These are phyloP conservation scores for Diaporthe velutina DNA, from an alignment of 2,329 filamentous ascomycete genomes.

Conservation along the genomic window DNA sequence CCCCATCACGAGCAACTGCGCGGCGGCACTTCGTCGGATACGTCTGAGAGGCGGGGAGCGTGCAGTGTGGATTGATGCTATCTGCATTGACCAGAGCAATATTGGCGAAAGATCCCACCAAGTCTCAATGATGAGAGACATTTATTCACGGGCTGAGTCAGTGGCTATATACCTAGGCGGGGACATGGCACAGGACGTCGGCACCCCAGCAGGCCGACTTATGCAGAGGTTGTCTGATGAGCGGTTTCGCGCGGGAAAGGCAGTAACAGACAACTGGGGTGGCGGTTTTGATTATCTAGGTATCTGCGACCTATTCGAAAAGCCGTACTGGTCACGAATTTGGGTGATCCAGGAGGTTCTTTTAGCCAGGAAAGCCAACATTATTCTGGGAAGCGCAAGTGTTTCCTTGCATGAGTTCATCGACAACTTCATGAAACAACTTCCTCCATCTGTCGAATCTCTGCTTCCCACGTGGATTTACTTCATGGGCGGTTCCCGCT, in stretches of 20 bases:
- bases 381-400: not conserved
- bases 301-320: not conserved
- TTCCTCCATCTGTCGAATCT: not conserved
- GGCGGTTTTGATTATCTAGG: not conserved
- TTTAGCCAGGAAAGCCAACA: not conserved
- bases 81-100: conserved; percentile 8
- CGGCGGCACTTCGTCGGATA: not conserved
- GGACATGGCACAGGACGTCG: not conserved
- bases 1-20: not conserved
- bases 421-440: not conserved
- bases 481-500: not conserved
- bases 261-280: not conserved
- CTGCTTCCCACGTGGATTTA: not conserved
- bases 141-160: not conserved
- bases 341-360: conserved; percentile 15
- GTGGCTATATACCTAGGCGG: conserved; percentile 3
- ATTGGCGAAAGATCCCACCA: conserved; percentile 4
- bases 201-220: not conserved
- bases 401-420: not conserved
- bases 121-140: conserved; percentile 14
- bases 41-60: not conserved
- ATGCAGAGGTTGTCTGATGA: conserved; percentile 3
- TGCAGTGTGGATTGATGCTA: not conserved
- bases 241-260: not conserved
- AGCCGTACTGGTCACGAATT: not conserved